phyloP scores from a whole-genome alignment of 2,329 filamentous ascomycete species.

The Falciphora oryzae region DNA sequence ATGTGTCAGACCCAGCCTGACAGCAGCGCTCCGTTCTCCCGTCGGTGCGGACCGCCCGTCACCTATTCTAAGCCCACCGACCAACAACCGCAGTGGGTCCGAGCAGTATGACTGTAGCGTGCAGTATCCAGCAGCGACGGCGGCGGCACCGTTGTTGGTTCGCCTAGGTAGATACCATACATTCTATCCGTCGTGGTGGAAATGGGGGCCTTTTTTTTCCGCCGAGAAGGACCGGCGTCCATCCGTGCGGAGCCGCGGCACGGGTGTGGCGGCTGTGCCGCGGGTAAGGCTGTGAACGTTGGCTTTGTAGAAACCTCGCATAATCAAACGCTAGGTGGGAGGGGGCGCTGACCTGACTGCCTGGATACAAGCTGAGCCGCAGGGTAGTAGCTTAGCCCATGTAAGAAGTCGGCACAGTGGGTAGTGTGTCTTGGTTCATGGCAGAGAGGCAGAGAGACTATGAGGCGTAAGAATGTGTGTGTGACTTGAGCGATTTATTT shows the following conservation, averaged over 20 bases:
- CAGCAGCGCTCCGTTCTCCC: not conserved
- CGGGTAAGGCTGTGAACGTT: not conserved
- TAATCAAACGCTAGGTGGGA: no score
- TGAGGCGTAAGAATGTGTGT: not conserved
- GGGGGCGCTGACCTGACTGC: not conserved
- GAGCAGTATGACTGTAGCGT: not conserved
- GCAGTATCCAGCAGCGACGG: no score
- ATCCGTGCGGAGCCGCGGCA: not conserved
- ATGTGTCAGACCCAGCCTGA: not conserved
- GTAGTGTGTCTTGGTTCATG: not conserved
- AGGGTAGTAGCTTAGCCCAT: not conserved
- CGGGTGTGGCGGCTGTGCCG: not conserved
- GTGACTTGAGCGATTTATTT: not conserved
- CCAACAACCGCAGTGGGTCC: not conserved
- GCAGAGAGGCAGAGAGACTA: not conserved
- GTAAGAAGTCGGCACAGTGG: not conserved
- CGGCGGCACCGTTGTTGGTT: not conserved
- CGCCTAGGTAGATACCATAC: no score
- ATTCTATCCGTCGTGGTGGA: no score
- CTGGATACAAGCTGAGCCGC: not conserved
- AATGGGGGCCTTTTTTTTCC: no score
- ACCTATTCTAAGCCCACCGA: not conserved
- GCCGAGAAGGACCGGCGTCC: no score
- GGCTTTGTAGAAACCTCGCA: no score
- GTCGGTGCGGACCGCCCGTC: not conserved